Percentiles rank a stretch among this genome's conserved stretches.
Evolutionary conservation across 495 filamentous ascomycete species (phyloP).

Genomic region (Jackrogersella minutella): DNA sequence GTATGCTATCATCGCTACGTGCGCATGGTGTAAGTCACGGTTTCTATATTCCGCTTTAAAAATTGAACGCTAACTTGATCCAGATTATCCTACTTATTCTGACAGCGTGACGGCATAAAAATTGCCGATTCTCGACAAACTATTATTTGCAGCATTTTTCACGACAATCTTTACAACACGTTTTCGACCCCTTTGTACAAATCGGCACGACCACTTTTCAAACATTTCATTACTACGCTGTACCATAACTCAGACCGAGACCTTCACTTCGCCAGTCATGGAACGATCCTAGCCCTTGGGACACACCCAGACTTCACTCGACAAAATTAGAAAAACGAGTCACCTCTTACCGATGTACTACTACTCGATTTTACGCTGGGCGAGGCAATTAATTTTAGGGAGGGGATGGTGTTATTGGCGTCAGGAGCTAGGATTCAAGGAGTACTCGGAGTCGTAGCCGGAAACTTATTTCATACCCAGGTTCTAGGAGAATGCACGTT

Average conservation of each 20-base stretch:
- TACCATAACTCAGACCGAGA: background rate
- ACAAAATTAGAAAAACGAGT: background rate
- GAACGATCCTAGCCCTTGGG: background rate
- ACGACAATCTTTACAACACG: slow-evolving; percentile 56
- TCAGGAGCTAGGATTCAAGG: background rate
- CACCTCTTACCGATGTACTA: slow-evolving; percentile 5
- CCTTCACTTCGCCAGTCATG: background rate
- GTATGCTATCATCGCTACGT: slow-evolving; percentile 75
- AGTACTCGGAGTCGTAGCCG: background rate
- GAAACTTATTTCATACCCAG: background rate
- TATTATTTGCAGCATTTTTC: background rate
- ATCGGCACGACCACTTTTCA: background rate
- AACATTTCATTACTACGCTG: background rate
- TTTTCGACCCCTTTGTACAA: slow-evolving; percentile 4
- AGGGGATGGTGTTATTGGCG: background rate
- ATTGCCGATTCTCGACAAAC: background rate
- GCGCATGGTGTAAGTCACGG: slow-evolving; percentile 57
- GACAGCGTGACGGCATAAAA: slow-evolving; percentile 8
- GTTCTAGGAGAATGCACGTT: background rate
- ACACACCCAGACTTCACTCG: background rate
- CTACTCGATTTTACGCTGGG: background rate
- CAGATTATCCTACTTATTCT: slow-evolving; percentile 30
- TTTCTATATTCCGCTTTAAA: background rate
- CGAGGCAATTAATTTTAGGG: background rate
- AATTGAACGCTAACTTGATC: slow-evolving; percentile 1